Evolutionary conservation across 257 asterid species (phyloP).

Genomic region (Asclepias syriaca): DNA sequence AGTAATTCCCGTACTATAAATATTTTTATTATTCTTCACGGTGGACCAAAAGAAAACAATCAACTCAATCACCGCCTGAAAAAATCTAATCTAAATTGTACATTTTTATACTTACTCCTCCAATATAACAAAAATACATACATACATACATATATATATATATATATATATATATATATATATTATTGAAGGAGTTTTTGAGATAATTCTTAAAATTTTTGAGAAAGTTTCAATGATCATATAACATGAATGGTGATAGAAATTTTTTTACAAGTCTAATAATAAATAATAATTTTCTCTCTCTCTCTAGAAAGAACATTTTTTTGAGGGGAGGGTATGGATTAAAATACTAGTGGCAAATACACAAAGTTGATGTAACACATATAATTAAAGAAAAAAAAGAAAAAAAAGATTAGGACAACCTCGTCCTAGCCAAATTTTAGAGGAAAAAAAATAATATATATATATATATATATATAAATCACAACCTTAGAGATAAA

Average conservation of each 20-base stretch:
- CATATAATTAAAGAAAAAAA: not conserved
- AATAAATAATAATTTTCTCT: not conserved
- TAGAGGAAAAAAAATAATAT: not conserved
- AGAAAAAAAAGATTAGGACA: not conserved
- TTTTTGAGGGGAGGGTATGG: not conserved
- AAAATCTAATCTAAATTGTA: not conserved
- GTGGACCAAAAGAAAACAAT: not conserved
- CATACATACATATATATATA: too few species aligned
- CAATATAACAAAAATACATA: too few species aligned
- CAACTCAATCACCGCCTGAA: not conserved
- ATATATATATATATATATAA: too few species aligned
- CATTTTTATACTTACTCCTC: not conserved
- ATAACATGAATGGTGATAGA: not conserved
- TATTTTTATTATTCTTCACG: not conserved
- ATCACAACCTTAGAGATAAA: conserved; percentile 62
- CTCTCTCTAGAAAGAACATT: not conserved
- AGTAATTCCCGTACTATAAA: not conserved
- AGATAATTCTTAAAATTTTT: too few species aligned
- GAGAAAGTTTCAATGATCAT: too few species aligned
- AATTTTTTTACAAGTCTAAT: not conserved
- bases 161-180: too few species aligned
- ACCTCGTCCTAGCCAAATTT: not conserved
- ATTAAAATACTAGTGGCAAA: not conserved
- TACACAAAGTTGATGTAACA: not conserved
- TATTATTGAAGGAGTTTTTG: too few species aligned